Evolutionary conservation across 1,284 basidiomycete genomes (phyloP).

Genomic region (Spongispora temasekensis): DNA sequence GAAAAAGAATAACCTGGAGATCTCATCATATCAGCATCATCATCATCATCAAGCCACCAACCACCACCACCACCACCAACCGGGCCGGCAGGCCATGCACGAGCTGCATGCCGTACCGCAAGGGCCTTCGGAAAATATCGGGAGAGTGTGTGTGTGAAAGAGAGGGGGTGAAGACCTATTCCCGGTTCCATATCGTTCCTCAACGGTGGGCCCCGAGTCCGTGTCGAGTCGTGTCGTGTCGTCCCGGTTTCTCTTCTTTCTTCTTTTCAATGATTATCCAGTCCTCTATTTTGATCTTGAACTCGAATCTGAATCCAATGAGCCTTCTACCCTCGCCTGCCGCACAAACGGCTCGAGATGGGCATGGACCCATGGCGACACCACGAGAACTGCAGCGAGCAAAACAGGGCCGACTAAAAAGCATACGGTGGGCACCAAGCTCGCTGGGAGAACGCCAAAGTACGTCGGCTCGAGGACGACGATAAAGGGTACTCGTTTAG

Average conservation of each 20-base stretch:
- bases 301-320: too few relatives aligned
- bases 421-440: slow-evolving; percentile 48
- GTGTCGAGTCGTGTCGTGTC: slow-evolving; percentile 11
- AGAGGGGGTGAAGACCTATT: slow-evolving; percentile 5
- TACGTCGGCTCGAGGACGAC: slow-evolving; percentile 60
- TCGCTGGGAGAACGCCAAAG: slow-evolving; percentile 57
- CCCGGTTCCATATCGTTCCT: slow-evolving; percentile 21
- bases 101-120: slow-evolving; percentile 27
- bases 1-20: too few relatives aligned
- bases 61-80: too few relatives aligned
- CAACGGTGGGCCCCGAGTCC: too few relatives aligned
- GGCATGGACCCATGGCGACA: slow-evolving; percentile 34
- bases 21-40: too few relatives aligned
- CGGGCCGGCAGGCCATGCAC: too few relatives aligned
- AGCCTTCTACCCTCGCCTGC: slow-evolving; percentile 37
- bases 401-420: slow-evolving; percentile 40
- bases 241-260: neutral
- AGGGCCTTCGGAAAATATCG: slow-evolving; percentile 8
- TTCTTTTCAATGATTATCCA: too few relatives aligned
- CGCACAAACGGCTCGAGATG: slow-evolving; percentile 37
- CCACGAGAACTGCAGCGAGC: slow-evolving; percentile 29
- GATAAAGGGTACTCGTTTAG: slow-evolving; percentile 44
- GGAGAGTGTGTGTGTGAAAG: neutral
- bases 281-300: too few relatives aligned
- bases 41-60: slow-evolving; percentile 19